Conservation (phyloP, 257 asterid genomes). For the Ehretia macrophylla region DNA sequence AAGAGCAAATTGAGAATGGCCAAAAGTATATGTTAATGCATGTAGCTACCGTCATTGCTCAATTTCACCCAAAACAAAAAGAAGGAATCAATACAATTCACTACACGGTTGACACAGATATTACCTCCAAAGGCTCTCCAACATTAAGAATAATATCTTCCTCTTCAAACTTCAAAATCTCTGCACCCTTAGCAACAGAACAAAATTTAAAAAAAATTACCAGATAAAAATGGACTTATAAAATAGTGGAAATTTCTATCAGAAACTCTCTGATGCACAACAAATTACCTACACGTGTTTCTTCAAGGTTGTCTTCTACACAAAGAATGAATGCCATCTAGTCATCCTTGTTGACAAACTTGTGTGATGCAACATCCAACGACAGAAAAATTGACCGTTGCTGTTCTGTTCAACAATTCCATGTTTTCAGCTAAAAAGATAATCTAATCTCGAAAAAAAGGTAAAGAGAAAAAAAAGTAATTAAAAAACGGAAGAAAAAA, state of each 20-base stretch:
- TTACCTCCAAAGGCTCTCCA: slow-evolving; percentile 95
- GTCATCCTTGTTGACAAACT: slow-evolving; percentile 94
- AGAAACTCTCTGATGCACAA: background rate
- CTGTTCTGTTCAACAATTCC: too few species aligned
- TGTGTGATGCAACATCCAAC: slow-evolving; percentile 93
- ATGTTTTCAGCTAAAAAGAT: too few species aligned
- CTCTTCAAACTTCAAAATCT: slow-evolving; percentile 58
- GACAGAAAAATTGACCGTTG: too few species aligned
- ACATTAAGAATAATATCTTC: slow-evolving; percentile 81
- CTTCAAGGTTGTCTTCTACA: slow-evolving; percentile 82
- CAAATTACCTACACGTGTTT: slow-evolving; percentile 77
- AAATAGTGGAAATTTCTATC: background rate
- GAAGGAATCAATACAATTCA: too few species aligned
- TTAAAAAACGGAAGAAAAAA: too few species aligned
- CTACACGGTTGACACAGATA: too few species aligned
- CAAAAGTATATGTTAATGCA: too few species aligned
- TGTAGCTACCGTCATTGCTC: too few species aligned
- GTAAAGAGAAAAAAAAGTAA: too few species aligned
- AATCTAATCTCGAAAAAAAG: too few species aligned
- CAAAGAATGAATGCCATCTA: slow-evolving; percentile 89
- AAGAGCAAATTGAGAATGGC: too few species aligned
- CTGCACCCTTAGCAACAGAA: slow-evolving; percentile 53
- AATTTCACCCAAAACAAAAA: too few species aligned
- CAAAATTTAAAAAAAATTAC: slow-evolving; percentile 18
- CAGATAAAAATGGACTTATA: background rate